Evolutionary conservation across 2,329 filamentous ascomycete genomes (phyloP).

Genomic region (Penicillium occitanis): DNA sequence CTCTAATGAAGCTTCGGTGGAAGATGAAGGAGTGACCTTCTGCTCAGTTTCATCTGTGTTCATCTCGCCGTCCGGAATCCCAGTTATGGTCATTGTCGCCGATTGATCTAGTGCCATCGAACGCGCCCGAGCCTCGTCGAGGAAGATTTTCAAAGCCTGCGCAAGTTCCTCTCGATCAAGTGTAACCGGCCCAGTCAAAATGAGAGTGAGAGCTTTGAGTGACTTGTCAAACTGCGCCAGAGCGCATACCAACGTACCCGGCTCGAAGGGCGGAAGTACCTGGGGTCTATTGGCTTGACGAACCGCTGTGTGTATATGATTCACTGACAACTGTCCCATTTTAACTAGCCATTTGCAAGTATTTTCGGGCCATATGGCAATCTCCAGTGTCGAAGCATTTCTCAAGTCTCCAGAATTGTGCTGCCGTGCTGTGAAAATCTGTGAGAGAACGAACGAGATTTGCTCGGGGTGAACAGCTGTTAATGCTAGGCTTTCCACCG

Average conservation of each 20-base stretch:
- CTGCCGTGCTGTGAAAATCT: slow-evolving; percentile 37
- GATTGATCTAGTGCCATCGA: slow-evolving; percentile 36
- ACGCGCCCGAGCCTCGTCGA: slow-evolving; percentile 39
- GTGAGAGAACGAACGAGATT: slow-evolving; percentile 39
- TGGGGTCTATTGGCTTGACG: slow-evolving; percentile 36
- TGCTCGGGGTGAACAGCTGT: slow-evolving; percentile 39
- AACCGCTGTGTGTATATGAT: slow-evolving; percentile 43
- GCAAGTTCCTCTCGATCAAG: slow-evolving; percentile 42
- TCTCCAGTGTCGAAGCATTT: slow-evolving; percentile 31
- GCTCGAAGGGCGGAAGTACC: slow-evolving; percentile 39
- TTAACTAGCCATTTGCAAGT: slow-evolving; percentile 46
- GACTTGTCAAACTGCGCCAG: slow-evolving; percentile 42
- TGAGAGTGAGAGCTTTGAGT: slow-evolving; percentile 37
- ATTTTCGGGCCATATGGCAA: slow-evolving; percentile 38
- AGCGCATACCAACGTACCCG: slow-evolving; percentile 41
- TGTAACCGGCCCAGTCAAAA: slow-evolving; percentile 38
- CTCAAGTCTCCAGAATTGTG: slow-evolving; percentile 27
- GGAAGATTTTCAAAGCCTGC: slow-evolving; percentile 40
- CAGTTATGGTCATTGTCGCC: slow-evolving; percentile 32
- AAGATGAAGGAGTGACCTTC: not conserved
- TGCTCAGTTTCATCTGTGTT: not conserved
- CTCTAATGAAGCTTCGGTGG: slow-evolving; percentile 29
- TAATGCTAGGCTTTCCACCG: slow-evolving; percentile 28
- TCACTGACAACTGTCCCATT: slow-evolving; percentile 38
- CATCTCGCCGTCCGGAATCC: slow-evolving; percentile 27